Evolutionary conservation across 208 protist species (phyloP), one percentile per base, ranked within the genome.

Genomic region (Trypanosoma vivax): DNA sequence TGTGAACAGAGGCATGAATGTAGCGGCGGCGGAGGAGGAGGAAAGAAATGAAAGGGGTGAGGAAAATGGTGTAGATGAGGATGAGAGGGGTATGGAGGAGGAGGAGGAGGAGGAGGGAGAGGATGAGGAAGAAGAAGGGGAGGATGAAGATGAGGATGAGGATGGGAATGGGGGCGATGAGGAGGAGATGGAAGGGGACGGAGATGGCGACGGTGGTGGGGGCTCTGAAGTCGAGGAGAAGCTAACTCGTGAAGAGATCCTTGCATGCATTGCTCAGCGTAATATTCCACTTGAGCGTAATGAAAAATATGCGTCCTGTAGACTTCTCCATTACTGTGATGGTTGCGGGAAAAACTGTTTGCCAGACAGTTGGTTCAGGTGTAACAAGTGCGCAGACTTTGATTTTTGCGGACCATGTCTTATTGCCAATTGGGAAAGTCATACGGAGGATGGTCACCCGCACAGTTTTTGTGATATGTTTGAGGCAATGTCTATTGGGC

Each of bases 381-480:
- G 87, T 70, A 90, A 94, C 51, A 70, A 79, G 21, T 90, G 83
- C 49, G 6, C 27, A 0, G 80, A 94, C 46, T 69, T 61, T 21
- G 87, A 94, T 59, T 82, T 76, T 50, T 94, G 87, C 70, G 63
- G 55, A 11, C 35, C 57, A 24, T 94, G 87, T 39, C 14, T 94
- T 1, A 53, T 88, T 24, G 57, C 69, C 24, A 47, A 76, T 24
- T 72, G 58, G 52, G 52, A 47, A 9, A 50, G 69, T n/a, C 76
- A 88, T 64, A 30, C 45, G 19, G 58, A 37, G 21, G 63, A 57
- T 25, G 59, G 29, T 4, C 13, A 24, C 29, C 30, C 34, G 18
- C 82, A 90, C 60, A 73, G 48, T 42, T 94, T 87, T 58, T 86
- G 77, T 5, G 81, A 94, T 57, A 89, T 91, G 80, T 24, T 47